These are phyloP conservation scores for Phytophthora litchii DNA, from an alignment of 352 stramenopile species.

Conservation along the genomic window DNA sequence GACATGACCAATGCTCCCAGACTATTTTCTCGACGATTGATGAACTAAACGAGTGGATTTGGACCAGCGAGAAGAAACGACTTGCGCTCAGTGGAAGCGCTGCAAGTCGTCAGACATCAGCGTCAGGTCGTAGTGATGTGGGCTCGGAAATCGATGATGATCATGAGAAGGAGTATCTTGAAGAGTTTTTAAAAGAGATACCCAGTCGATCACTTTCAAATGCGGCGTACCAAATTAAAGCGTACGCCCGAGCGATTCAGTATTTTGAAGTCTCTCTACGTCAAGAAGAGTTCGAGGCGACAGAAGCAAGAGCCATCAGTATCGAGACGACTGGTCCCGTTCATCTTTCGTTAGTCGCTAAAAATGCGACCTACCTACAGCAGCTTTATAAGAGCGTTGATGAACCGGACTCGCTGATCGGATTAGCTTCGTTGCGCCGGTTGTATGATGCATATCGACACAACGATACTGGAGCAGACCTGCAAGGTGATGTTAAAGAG, in stretches of 20 bases:
- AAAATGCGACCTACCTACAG: slow-evolving; percentile 74
- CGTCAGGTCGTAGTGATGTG: slow-evolving; percentile 45
- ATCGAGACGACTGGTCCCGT: slow-evolving; percentile 39
- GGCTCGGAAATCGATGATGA: slow-evolving; percentile 71
- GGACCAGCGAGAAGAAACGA: slow-evolving; percentile 83
- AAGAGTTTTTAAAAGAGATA: slow-evolving; percentile 81
- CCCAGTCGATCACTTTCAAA: slow-evolving; percentile 69
- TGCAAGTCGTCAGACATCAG: slow-evolving; percentile 46
- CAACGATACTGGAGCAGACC: slow-evolving; percentile 30
- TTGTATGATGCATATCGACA: slow-evolving; percentile 53
- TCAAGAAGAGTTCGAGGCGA: slow-evolving; percentile 46
- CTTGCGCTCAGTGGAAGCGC: slow-evolving; percentile 60
- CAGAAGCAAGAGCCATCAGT: slow-evolving; percentile 23
- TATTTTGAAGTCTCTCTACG: slow-evolving; percentile 79
- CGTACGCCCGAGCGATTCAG: slow-evolving; percentile 72
- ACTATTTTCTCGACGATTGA: slow-evolving; percentile 88
- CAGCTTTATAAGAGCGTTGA: slow-evolving; percentile 81
- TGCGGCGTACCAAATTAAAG: slow-evolving; percentile 71
- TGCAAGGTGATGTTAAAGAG: slow-evolving; percentile 30
- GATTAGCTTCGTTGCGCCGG: slow-evolving; percentile 60
- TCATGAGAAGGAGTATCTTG: slow-evolving; percentile 78
- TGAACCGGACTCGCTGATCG: slow-evolving; percentile 69
- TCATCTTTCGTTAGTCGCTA: slow-evolving; percentile 53
- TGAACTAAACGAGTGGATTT: slow-evolving; percentile 90
- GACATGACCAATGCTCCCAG: slow-evolving; percentile 85